Conservation (phyloP, 257 asterid species). For the Linderniella brevidens region DNA sequence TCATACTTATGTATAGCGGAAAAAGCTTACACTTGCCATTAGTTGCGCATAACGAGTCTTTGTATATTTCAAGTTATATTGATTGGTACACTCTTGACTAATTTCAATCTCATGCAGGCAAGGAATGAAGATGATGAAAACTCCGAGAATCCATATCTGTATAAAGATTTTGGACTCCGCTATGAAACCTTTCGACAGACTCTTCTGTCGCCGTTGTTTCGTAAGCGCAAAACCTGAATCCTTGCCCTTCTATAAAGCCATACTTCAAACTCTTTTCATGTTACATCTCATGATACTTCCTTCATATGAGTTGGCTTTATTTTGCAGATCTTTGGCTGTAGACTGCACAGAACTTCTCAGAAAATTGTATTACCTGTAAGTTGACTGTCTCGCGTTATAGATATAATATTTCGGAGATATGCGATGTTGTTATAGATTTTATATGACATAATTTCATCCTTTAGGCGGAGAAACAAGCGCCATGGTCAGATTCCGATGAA, state of each 20-base stretch:
- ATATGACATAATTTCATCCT: conserved; percentile 3
- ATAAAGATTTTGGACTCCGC: conserved; percentile 88
- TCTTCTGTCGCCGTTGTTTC: conserved; percentile 87
- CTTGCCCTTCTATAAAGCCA: too few species aligned
- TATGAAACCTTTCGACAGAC: conserved; percentile 75
- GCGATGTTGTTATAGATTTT: conserved; percentile 10
- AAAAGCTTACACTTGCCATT: too few species aligned
- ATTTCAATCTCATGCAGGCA: conserved; percentile 16
- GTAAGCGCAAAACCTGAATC: conserved; percentile 29
- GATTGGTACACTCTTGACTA: conserved; percentile 50
- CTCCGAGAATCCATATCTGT: conserved; percentile 44
- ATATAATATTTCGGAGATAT: conserved; percentile 9
- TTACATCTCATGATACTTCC: not conserved
- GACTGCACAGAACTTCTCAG: conserved; percentile 88
- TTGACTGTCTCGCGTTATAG: conserved; percentile 12
- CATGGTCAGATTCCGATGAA: conserved; percentile 34
- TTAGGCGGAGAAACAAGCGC: conserved; percentile 35
- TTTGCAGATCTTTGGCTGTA: conserved; percentile 83
- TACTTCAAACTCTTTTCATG: conserved; percentile 8
- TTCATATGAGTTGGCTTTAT: conserved; percentile 8
- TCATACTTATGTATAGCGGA: too few species aligned
- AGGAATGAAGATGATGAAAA: conserved; percentile 31
- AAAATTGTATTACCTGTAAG: conserved; percentile 78
- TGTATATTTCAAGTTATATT: too few species aligned
- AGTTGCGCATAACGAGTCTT: too few species aligned